Evolutionary conservation across 1,139 yeast genomes (phyloP).

Genomic region (Debaryomycetaceae sp.): DNA sequence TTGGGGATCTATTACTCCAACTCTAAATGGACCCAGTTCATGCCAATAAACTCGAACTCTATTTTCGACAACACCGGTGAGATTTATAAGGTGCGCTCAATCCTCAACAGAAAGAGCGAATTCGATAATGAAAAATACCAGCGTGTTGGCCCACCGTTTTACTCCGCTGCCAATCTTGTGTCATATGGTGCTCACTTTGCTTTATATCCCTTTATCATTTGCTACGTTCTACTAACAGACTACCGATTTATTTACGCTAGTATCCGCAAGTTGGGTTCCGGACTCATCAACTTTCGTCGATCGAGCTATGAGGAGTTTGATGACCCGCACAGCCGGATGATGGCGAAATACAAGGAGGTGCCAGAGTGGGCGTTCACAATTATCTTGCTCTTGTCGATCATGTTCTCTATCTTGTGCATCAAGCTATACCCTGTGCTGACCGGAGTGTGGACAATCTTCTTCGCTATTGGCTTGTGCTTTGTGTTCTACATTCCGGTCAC

Average conservation of each 20-base stretch:
- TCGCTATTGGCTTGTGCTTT: constrained; percentile 24
- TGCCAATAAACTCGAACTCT: constrained; percentile 8
- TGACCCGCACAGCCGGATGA: constrained; percentile 9
- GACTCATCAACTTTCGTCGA: constrained; percentile 3
- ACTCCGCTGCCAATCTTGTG: constrained; percentile 19
- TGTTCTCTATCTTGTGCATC: constrained; percentile 9
- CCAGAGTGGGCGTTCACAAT: constrained; percentile 9
- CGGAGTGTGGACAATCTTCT: constrained; percentile 18
- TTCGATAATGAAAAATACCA: constrained; percentile 9
- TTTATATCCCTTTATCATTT: constrained; percentile 8
- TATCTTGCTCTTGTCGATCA: constrained; percentile 7
- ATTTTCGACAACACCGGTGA: constrained; percentile 9
- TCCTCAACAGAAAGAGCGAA: constrained; percentile 5
- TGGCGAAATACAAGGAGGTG: constrained; percentile 9
- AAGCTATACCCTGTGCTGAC: constrained; percentile 11
- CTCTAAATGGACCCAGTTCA: constrained; percentile 8
- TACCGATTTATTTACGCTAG: constrained; percentile 5
- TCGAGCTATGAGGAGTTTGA: constrained; percentile 7
- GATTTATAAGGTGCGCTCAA: constrained; percentile 6
- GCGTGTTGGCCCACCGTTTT: constrained; percentile 29
- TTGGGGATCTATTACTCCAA: constrained; percentile 9
- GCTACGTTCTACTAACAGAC: constrained; percentile 5
- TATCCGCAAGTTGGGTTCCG: constrained; percentile 1
- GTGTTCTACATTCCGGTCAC: constrained; percentile 26
- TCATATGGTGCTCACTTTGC: constrained; percentile 9